Percentiles rank a stretch among this genome's conserved stretches.
Evolutionary conservation across 225 moss, liverwort and hornwort genomes (phyloP).

Genomic region (Anthoceros angustus): DNA sequence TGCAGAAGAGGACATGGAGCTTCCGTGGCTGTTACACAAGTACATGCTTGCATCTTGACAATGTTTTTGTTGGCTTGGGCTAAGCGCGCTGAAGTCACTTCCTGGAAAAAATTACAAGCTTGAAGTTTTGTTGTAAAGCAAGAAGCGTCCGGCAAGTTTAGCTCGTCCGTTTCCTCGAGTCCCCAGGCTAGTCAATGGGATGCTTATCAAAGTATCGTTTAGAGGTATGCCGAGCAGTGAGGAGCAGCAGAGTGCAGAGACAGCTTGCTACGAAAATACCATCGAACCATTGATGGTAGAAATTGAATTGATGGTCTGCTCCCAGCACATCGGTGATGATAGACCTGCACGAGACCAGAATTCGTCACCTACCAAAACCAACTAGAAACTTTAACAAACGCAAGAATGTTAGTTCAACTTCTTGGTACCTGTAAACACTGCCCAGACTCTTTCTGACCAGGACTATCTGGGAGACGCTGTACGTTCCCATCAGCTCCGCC

Average conservation of each 20-base stretch:
- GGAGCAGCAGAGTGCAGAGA: not conserved
- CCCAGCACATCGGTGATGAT: not conserved
- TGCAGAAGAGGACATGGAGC: no score
- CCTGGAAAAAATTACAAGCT: no score
- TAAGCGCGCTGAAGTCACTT: no score
- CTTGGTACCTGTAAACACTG: not conserved
- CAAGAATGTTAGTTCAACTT: not conserved
- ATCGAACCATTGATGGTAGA: not conserved
- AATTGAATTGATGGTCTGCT: constrained; percentile 1
- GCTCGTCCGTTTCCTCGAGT: no score
- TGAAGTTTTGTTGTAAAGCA: no score
- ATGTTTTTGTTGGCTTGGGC: no score
- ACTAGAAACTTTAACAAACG: not conserved
- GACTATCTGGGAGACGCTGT: not conserved
- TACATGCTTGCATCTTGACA: no score
- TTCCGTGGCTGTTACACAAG: no score
- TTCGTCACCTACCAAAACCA: not conserved
- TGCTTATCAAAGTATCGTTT: not conserved
- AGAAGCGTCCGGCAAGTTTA: no score
- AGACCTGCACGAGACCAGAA: not conserved
- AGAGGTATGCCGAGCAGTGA: not conserved
- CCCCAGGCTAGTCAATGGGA: not conserved
- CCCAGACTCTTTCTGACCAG: not conserved
- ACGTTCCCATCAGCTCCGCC: not conserved
- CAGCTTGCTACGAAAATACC: not conserved